A percentile compares a stretch with the other conserved stretches of the same genome.
These are phyloP conservation scores for Eruca vesicaria DNA, from an alignment of 441 rosid genomes.

Conservation along the genomic window DNA sequence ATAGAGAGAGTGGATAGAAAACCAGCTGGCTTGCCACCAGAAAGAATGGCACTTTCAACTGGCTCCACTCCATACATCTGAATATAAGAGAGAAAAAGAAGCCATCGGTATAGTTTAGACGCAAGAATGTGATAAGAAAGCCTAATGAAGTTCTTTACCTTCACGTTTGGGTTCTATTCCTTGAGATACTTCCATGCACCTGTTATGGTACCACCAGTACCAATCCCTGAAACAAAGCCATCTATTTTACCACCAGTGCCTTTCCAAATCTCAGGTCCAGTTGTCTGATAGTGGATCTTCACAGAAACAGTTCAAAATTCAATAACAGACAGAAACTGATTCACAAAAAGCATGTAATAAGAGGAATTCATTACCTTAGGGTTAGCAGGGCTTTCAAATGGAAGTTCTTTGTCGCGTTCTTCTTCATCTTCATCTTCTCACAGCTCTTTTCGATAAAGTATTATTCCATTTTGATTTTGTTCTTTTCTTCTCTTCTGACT, in stretches of 20 bases:
- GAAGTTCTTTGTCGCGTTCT: no score
- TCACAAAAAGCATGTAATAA: background rate
- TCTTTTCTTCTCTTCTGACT: no score
- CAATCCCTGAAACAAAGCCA: conserved; percentile 85
- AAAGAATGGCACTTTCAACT: conserved; percentile 66
- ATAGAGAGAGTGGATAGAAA: background rate
- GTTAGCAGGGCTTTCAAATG: conserved; percentile 84
- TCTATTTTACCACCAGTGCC: conserved; percentile 76
- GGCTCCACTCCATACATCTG: conserved; percentile 85
- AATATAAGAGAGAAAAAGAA: conserved; percentile 4
- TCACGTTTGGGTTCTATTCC: conserved; percentile 69
- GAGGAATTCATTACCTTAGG: conserved; percentile 67
- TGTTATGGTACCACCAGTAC: conserved; percentile 90
- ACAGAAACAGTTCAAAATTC: background rate
- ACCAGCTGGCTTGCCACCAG: conserved; percentile 89
- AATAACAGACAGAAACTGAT: background rate
- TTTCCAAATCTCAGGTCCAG: conserved; percentile 93
- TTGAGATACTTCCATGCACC: conserved; percentile 82
- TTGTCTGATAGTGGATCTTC: conserved; percentile 79
- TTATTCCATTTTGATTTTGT: no score
- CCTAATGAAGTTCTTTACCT: conserved; percentile 54
- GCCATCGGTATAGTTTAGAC: background rate
- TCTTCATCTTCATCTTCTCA: no score
- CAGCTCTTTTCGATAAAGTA: no score
- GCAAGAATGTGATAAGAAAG: background rate